Percentiles rank a stretch among this genome's conserved stretches.
These are phyloP conservation scores for Lophiotrema nucula DNA, from an alignment of 495 filamentous ascomycete species.

Conservation along the genomic window DNA sequence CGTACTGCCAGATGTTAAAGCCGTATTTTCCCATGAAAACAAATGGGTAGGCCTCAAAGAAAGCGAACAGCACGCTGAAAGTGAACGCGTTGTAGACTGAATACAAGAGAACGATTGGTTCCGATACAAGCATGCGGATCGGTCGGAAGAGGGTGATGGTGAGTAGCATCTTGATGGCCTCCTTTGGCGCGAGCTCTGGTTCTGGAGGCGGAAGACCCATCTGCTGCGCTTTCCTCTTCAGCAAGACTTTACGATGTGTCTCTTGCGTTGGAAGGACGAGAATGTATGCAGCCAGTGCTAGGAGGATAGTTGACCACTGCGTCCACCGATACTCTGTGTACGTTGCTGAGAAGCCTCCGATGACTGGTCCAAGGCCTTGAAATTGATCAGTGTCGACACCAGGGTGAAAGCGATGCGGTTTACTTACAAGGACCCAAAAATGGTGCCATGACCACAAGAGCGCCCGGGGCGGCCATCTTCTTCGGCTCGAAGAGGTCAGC, in stretches of 20 bases:
- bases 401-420: neutral
- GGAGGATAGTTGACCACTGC: conserved; percentile 52
- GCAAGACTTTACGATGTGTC: conserved; percentile 61
- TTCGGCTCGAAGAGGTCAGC: conserved; percentile 52
- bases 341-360: conserved; percentile 58
- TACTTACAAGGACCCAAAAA: conserved; percentile 56
- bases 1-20: conserved; percentile 41
- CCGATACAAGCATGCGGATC: conserved; percentile 59
- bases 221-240: conserved; percentile 49
- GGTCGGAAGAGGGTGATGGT: conserved; percentile 59
- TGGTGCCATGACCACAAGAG: conserved; percentile 52
- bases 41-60: conserved; percentile 62
- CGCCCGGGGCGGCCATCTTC: conserved; percentile 44
- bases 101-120: conserved; percentile 62
- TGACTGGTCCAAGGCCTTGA: conserved; percentile 48
- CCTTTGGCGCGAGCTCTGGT: neutral
- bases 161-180: conserved; percentile 50
- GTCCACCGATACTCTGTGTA: conserved; percentile 63
- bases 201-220: conserved; percentile 44
- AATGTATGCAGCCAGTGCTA: conserved; percentile 45
- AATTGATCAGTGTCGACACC: neutral
- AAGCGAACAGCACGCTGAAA: conserved; percentile 62
- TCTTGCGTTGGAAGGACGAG: conserved; percentile 49
- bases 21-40: conserved; percentile 17
- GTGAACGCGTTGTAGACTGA: conserved; percentile 61